phyloP scores from a whole-genome alignment of 2,329 filamentous ascomycete genomes.

The Arthrobotrys sinensis region DNA sequence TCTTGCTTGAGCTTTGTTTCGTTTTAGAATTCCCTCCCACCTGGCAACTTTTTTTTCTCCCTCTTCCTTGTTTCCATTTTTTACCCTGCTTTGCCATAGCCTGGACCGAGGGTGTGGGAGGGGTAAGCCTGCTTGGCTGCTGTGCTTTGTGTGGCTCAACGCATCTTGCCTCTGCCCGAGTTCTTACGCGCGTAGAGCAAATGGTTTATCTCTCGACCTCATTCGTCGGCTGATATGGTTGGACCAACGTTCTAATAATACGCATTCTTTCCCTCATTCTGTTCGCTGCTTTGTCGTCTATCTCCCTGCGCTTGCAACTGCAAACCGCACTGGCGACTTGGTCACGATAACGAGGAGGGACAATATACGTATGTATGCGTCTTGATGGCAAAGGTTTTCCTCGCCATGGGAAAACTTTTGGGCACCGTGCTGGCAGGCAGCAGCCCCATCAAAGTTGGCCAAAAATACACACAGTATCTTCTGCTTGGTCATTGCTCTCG shows the following conservation, averaged over 20 bases:
- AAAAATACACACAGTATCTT: conserved; percentile 59
- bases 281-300: conserved; percentile 30
- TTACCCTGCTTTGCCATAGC: conserved; percentile 50
- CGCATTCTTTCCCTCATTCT: conserved; percentile 18
- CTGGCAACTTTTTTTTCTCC: conserved; percentile 38
- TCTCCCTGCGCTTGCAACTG: conserved; percentile 42
- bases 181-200: conserved; percentile 50
- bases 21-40: conserved; percentile 57
- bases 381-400: conserved; percentile 18
- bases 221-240: conserved; percentile 60
- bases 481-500: conserved; percentile 50
- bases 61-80: conserved; percentile 55
- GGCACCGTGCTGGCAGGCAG: conserved; percentile 46
- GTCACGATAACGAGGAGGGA: conserved; percentile 15
- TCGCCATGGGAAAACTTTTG: conserved; percentile 18
- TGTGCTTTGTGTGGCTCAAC: conserved; percentile 49
- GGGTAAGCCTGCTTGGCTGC: conserved; percentile 38
- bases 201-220: conserved; percentile 33
- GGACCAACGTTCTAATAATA: conserved; percentile 59
- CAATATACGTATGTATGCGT: conserved; percentile 12
- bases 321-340: conserved; percentile 25
- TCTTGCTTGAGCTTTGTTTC: conserved; percentile 61
- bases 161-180: conserved; percentile 38
- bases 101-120: conserved; percentile 44
- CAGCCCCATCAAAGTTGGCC: conserved; percentile 30